phyloP scores from a whole-genome alignment of 1,139 yeast genomes.

The Hemisphaericaspora xylanilytica region DNA sequence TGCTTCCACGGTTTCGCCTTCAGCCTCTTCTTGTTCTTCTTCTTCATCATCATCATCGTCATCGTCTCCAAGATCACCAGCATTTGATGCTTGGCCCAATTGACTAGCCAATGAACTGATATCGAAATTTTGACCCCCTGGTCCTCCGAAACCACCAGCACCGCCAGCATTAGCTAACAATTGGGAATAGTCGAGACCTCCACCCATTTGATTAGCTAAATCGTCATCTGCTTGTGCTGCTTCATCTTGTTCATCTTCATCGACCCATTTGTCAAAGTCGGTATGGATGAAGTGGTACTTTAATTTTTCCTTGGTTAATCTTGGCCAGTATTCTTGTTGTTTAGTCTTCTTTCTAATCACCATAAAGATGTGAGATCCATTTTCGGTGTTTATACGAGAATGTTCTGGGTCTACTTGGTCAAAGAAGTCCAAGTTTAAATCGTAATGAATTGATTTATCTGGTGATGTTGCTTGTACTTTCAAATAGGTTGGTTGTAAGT shows the following conservation, averaged over 20 bases:
- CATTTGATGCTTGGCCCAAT: constrained; percentile 45
- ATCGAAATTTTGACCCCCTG: constrained; percentile 19
- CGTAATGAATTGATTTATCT: constrained; percentile 48
- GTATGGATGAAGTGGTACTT: constrained; percentile 79
- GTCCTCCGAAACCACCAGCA: constrained; percentile 25
- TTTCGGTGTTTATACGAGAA: constrained; percentile 56
- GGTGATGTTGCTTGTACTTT: constrained; percentile 58
- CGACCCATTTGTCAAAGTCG: constrained; percentile 96
- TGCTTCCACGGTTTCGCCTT: constrained; percentile 10
- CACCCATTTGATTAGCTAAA: constrained; percentile 29
- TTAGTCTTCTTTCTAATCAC: constrained; percentile 67
- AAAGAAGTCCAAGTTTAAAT: constrained; percentile 65
- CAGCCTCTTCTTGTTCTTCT: constrained; percentile 24
- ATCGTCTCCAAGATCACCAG: constrained; percentile 24
- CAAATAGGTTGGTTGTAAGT: constrained; percentile 57
- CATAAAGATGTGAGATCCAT: constrained; percentile 70
- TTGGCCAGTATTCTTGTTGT: constrained; percentile 86
- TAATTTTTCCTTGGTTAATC: constrained; percentile 73
- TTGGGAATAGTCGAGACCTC: constrained; percentile 17
- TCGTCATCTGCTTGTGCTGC: constrained; percentile 47
- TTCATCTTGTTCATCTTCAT: constrained; percentile 89
- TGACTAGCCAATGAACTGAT: constrained; percentile 42
- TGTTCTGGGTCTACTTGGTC: constrained; percentile 68
- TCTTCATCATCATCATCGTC: constrained; percentile 31
- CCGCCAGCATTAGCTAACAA: constrained; percentile 28